These are phyloP conservation scores for Chrysanthemum lavandulifolium DNA, from an alignment of 129 eudicot genomes.

Conservation along the genomic window DNA sequence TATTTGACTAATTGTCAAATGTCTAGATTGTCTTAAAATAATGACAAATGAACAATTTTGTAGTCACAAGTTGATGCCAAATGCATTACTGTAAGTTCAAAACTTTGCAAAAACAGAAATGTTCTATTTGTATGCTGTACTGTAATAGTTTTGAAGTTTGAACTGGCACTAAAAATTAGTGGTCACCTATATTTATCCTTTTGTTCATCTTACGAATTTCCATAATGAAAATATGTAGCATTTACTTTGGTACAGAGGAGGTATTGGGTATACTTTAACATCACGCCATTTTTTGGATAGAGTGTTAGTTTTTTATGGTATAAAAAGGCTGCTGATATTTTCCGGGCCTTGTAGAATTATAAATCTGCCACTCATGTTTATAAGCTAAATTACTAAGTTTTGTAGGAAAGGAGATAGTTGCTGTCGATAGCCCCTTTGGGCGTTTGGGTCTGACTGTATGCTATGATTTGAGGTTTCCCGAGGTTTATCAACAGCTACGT, in stretches of 20 bases:
- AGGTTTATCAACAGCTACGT: slow-evolving; percentile 78
- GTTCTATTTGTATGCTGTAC: too few relatives aligned
- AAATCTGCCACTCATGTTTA: slow-evolving; percentile 14
- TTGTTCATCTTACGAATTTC: not conserved
- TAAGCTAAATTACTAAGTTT: slow-evolving; percentile 24
- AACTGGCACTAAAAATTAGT: too few relatives aligned
- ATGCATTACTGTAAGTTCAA: too few relatives aligned
- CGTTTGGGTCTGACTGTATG: slow-evolving; percentile 92
- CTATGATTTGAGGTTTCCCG: slow-evolving; percentile 96
- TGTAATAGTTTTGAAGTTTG: too few relatives aligned
- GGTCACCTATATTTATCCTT: too few relatives aligned
- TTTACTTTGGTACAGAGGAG: slow-evolving; percentile 5
- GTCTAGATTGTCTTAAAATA: too few relatives aligned
- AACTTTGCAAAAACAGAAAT: too few relatives aligned
- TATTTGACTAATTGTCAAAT: too few relatives aligned
- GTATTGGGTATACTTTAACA: not conserved
- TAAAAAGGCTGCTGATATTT: not conserved
- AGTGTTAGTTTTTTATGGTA: not conserved
- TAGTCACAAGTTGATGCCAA: too few relatives aligned
- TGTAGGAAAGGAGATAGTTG: slow-evolving; percentile 76
- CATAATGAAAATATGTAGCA: not conserved
- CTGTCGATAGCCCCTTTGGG: slow-evolving; percentile 82
- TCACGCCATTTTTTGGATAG: not conserved
- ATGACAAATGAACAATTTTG: too few relatives aligned
- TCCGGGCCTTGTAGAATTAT: not conserved